These are phyloP conservation scores for Psidium guajava DNA, from an alignment of 345 rosid species.

Conservation along the genomic window DNA sequence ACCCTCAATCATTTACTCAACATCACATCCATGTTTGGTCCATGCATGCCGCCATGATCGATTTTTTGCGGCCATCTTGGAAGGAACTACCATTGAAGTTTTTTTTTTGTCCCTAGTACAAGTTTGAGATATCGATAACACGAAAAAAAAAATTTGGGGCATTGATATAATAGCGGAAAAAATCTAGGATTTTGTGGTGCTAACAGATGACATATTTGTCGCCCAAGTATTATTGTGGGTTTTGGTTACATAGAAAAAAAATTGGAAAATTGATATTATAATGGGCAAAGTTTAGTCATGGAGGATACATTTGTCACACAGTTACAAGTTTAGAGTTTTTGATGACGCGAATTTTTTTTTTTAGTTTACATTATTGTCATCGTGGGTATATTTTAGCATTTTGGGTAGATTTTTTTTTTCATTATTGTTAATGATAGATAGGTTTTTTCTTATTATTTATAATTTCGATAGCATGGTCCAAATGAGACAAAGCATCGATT, in stretches of 20 bases:
- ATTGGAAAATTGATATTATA: not conserved
- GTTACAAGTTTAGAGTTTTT: not conserved
- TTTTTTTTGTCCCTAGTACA: not conserved
- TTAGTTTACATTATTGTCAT: not conserved
- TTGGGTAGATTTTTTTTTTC: not conserved
- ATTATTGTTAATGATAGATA: not conserved
- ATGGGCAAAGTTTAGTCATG: rapidly evolving
- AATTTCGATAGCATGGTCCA: not conserved
- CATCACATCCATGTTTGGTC: not conserved
- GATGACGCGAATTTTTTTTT: not conserved
- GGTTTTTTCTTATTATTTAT: not conserved
- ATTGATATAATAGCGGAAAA: not conserved
- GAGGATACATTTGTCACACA: not conserved
- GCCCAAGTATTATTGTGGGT: not conserved
- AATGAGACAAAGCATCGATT: not conserved
- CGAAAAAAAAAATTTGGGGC: too few relatives aligned
- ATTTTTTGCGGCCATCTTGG: not conserved
- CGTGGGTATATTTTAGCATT: too few relatives aligned
- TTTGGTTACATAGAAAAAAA: not conserved
- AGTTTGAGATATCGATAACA: not conserved
- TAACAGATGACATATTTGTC: not conserved
- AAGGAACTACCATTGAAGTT: not conserved
- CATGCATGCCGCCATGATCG: not conserved
- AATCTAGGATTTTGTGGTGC: too few relatives aligned
- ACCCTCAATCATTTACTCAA: too few relatives aligned